phyloP scores from a whole-genome alignment of 257 asterid genomes.

The Avicennia marina region DNA sequence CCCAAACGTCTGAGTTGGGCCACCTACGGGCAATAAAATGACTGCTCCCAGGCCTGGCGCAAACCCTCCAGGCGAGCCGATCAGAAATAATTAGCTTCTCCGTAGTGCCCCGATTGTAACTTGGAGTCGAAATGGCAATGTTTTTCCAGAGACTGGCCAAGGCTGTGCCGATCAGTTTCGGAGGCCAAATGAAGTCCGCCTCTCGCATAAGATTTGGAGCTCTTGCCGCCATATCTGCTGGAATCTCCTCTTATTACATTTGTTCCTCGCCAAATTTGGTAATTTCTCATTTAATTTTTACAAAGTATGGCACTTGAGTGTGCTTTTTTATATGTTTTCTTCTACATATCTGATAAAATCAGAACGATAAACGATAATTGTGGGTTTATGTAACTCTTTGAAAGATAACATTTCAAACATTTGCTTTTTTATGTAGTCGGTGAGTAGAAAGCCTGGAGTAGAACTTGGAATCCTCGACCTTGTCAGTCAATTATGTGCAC shows the following conservation, averaged over 20 bases:
- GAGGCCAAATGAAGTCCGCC: conserved; percentile 39
- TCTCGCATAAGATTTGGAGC: conserved; percentile 63
- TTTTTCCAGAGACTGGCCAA: conserved; percentile 50
- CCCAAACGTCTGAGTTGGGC: too few relatives aligned
- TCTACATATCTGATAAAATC: background rate
- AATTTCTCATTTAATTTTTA: conserved; percentile 18
- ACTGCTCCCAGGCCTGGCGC: too few relatives aligned
- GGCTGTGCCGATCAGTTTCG: conserved; percentile 49
- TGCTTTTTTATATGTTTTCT: conserved; percentile 3
- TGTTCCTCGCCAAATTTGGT: conserved; percentile 59
- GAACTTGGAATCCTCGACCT: background rate
- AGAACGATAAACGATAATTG: background rate
- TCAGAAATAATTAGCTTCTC: too few relatives aligned
- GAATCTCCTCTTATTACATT: conserved; percentile 57
- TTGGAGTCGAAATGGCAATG: conserved; percentile 46
- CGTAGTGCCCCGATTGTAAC: too few relatives aligned
- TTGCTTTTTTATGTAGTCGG: background rate
- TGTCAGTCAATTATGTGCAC: too few relatives aligned
- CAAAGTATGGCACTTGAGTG: conserved; percentile 11
- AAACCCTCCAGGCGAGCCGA: too few relatives aligned
- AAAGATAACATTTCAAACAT: too few relatives aligned
- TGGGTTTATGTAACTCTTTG: conserved; percentile 1
- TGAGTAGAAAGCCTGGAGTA: background rate
- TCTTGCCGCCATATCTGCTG: conserved; percentile 71
- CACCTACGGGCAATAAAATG: too few relatives aligned